phyloP scores from a whole-genome alignment of 139 green algal genomes.

The Haematococcus lacustris region DNA sequence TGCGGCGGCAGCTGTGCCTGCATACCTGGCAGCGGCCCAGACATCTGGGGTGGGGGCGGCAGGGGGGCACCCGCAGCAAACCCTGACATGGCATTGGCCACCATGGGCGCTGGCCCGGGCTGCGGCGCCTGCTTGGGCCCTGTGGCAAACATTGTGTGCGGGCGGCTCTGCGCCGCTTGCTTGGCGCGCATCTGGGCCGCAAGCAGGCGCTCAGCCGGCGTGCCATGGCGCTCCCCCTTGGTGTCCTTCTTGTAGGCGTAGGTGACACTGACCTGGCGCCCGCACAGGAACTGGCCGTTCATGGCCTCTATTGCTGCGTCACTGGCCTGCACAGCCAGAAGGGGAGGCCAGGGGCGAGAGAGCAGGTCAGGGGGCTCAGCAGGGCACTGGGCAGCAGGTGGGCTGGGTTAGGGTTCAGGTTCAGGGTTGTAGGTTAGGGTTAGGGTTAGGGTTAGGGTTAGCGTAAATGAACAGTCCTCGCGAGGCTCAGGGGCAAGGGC shows the following conservation, averaged over 20 bases:
- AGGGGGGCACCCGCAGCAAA: constrained; percentile 1
- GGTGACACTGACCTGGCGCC: constrained; percentile 77
- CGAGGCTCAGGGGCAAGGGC: too few relatives aligned
- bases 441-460: too few relatives aligned
- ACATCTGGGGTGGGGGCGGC: background rate
- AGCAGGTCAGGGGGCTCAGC: too few relatives aligned
- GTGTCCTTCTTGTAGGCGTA: constrained; percentile 98
- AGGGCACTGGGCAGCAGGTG: too few relatives aligned
- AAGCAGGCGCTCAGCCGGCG: constrained; percentile 83
- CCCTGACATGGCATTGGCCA: background rate
- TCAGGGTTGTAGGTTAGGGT: too few relatives aligned
- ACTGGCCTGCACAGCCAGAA: constrained; percentile 15
- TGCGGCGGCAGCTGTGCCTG: background rate
- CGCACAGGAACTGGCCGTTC: constrained; percentile 92
- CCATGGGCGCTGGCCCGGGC: background rate
- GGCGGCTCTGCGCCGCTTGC: constrained; percentile 45
- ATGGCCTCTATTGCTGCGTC: constrained; percentile 94
- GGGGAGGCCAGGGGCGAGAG: too few relatives aligned
- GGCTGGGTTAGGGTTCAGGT: too few relatives aligned
- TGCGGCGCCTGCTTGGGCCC: constrained; percentile 46
- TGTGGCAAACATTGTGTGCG: constrained; percentile 83
- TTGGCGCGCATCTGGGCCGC: constrained; percentile 67
- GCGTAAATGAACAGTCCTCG: too few relatives aligned
- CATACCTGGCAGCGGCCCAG: constrained; percentile 4
- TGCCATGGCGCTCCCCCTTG: constrained; percentile 92